Conservation (phyloP, 495 filamentous ascomycete species). For the Aspergillus steynii region DNA sequence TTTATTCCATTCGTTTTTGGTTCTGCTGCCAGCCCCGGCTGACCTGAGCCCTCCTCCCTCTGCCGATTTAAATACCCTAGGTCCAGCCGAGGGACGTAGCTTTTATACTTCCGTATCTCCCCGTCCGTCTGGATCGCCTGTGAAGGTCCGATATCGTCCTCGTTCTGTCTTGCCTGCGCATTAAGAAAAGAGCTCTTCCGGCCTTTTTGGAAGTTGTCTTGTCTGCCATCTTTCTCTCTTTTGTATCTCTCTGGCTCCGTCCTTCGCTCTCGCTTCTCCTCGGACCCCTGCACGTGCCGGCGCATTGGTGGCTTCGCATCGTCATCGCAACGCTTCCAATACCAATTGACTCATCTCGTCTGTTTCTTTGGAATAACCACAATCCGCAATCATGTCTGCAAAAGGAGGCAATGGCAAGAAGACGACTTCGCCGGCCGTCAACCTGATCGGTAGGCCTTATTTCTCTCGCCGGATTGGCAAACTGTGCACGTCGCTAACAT, state of each 20-base stretch:
- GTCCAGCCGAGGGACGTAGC: conserved; percentile 23
- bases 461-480: background rate
- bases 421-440: conserved; percentile 83
- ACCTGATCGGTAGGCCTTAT: conserved; percentile 75
- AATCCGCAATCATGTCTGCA: conserved; percentile 57
- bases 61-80: conserved; percentile 14
- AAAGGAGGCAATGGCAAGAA: conserved; percentile 72
- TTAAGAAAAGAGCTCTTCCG: conserved; percentile 9
- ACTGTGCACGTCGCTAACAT: conserved; percentile 16
- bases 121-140: conserved; percentile 17
- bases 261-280: conserved; percentile 1
- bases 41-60: conserved; percentile 1
- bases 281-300: background rate
- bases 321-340: background rate
- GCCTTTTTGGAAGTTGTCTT: background rate
- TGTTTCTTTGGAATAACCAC: conserved; percentile 20
- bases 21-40: background rate
- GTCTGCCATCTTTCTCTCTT: background rate
- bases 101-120: conserved; percentile 32
- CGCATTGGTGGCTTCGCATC: background rate
- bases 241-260: conserved; percentile 1
- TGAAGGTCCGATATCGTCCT: conserved; percentile 27
- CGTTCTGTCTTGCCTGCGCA: conserved; percentile 5
- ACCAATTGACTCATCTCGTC: conserved; percentile 9
- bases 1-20: conserved; percentile 5